Evolutionary conservation across 805 yeast genomes (phyloP), one percentile per base, ranked within the genome.

Genomic region (Lachancea nothofagi): DNA sequence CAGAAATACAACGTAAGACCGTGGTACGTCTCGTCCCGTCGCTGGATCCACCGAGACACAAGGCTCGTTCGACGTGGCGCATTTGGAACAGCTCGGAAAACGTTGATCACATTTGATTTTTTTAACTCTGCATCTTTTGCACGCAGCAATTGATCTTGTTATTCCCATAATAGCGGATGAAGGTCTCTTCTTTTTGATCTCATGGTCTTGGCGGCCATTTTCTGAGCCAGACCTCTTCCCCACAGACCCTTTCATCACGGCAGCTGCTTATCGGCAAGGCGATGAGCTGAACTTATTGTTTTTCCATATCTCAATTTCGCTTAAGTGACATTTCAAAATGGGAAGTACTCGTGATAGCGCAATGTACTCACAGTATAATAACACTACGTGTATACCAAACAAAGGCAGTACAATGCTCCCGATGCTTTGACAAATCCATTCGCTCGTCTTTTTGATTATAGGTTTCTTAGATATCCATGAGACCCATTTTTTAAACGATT

Each of bases 41-140:
- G 88, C 86, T 0, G 95, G 88, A 56, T 89, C 96, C 3, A 84
- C 61, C 0, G 94, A 86, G 3, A 86, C 78, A 62, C 97, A 88
- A 5, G 83, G 84, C 2, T 67, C 81, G 5, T 77, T 74, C 8
- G 83, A 81, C 41, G 68, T 72, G 13, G 64, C 60, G 58, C 86
- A 80, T 46, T 70, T 69, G 20, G 66, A 61, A 51, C 85, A 80
- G 12, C 71, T 61, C 1, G 84, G 85, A 29, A 67, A 70, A 29
- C 66, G 69, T 43, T 79, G 69, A n/a, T 77, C 73, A 55, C 85
- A 80, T 47, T 75, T 77, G 43, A 78, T 71, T 59, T 78, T 79
- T 56, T 75, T 77, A 51, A 77, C 55, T 13, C 95, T 73, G 52
- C 96, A 88, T 41, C 96, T 65, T 51, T 82, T 83, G 56, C 96